phyloP scores from a whole-genome alignment of 2,329 filamentous ascomycete species.

The Cercospora nicotianae region DNA sequence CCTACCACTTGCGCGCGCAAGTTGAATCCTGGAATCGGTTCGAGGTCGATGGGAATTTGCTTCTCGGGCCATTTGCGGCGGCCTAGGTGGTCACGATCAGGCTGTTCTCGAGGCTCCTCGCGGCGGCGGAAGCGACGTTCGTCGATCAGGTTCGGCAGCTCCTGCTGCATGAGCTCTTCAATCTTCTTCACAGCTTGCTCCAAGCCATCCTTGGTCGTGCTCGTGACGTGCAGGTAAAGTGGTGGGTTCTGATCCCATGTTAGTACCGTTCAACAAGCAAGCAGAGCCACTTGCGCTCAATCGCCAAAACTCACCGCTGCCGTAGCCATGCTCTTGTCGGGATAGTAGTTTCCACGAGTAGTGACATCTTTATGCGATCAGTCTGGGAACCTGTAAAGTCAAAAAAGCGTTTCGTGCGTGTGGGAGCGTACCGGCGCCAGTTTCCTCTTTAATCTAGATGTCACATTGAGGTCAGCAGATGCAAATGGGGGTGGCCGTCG shows the following conservation, averaged over 20 bases:
- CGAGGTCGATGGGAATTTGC: slow-evolving; percentile 85
- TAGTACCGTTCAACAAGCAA: background rate
- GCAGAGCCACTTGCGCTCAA: background rate
- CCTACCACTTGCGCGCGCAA: slow-evolving; percentile 94
- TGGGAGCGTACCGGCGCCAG: slow-evolving; percentile 94
- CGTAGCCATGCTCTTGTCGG: slow-evolving; percentile 96
- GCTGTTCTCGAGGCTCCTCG: slow-evolving; percentile 53
- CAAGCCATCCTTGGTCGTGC: slow-evolving; percentile 85
- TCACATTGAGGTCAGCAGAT: slow-evolving; percentile 88
- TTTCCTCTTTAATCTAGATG: slow-evolving; percentile 99
- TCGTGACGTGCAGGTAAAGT: slow-evolving; percentile 92
- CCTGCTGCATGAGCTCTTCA: slow-evolving; percentile 92
- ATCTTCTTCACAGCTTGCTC: slow-evolving; percentile 86
- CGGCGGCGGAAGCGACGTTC: slow-evolving; percentile 86
- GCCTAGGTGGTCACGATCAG: slow-evolving; percentile 88
- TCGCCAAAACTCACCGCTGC: slow-evolving; percentile 66
- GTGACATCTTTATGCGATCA: slow-evolving; percentile 88
- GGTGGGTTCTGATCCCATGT: slow-evolving; percentile 58
- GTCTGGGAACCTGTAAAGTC: slow-evolving; percentile 48
- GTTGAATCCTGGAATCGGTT: slow-evolving; percentile 92
- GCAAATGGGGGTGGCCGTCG: slow-evolving; percentile 64
- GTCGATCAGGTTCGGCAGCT: slow-evolving; percentile 91
- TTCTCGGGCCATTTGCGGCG: slow-evolving; percentile 98
- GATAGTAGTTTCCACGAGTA: slow-evolving; percentile 92
- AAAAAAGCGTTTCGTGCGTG: slow-evolving; percentile 46